Evolutionary conservation across 2,329 filamentous ascomycete species (phyloP).

Genomic region (Aspergillus flavus): DNA sequence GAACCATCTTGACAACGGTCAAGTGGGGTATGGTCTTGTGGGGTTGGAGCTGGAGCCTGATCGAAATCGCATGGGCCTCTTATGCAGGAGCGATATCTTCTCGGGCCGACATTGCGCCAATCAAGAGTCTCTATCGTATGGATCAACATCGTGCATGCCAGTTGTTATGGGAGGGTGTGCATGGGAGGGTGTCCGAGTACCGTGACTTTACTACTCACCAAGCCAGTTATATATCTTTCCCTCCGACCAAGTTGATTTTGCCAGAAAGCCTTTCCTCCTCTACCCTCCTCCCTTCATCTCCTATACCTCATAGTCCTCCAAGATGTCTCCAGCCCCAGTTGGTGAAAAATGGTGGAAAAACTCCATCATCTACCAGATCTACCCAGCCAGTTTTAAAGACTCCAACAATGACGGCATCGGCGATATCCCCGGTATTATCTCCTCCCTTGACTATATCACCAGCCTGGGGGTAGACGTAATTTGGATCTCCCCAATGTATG

Average conservation of each 20-base stretch:
- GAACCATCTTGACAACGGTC: not conserved
- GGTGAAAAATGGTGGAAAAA: conserved; percentile 40
- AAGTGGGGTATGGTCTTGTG: not conserved
- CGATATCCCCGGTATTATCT: conserved; percentile 65
- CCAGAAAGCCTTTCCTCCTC: not conserved
- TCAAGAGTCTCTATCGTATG: conserved; percentile 10
- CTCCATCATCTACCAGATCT: conserved; percentile 53
- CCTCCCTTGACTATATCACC: conserved; percentile 64
- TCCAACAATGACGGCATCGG: conserved; percentile 58
- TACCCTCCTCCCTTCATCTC: not conserved
- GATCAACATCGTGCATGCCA: not conserved
- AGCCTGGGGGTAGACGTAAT: conserved; percentile 63
- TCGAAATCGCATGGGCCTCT: not conserved
- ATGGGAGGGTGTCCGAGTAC: not conserved
- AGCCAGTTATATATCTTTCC: not conserved
- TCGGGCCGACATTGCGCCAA: conserved; percentile 24
- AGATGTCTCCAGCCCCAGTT: conserved; percentile 14
- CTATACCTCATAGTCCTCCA: not conserved
- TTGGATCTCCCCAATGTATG: conserved; percentile 56
- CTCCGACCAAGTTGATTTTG: not conserved
- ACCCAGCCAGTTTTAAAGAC: conserved; percentile 60
- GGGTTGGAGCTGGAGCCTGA: not conserved
- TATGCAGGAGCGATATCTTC: not conserved
- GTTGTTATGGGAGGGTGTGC: not conserved
- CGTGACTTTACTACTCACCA: not conserved